Conservation (phyloP, 805 yeast species). For the Saccharomycopsis fodiens region DNA sequence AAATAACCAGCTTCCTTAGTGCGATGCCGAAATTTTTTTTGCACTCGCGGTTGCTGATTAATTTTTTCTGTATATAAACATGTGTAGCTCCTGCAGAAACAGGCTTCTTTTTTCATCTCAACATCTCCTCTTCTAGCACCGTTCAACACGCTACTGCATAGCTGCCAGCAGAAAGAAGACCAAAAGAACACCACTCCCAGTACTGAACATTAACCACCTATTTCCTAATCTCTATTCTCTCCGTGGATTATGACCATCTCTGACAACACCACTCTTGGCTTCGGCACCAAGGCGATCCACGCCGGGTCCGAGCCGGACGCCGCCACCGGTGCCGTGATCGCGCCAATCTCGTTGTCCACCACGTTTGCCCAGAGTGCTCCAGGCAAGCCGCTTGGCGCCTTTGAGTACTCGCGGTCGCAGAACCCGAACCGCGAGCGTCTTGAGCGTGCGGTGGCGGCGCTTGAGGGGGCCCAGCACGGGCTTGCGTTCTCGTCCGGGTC, state of each 20-base stretch:
- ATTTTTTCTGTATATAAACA: too few species aligned
- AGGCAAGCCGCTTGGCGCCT: conserved; percentile 66
- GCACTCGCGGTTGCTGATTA: too few species aligned
- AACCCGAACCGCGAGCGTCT: conserved; percentile 83
- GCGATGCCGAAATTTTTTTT: too few species aligned
- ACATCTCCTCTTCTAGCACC: not conserved
- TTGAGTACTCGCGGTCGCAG: conserved; percentile 78
- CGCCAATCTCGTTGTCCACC: conserved; percentile 75
- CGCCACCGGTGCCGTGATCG: conserved; percentile 78
- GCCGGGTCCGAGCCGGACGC: conserved; percentile 70
- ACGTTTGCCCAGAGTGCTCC: conserved; percentile 80
- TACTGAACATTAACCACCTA: not conserved
- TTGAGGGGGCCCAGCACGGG: conserved; percentile 70
- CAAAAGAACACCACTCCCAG: not conserved
- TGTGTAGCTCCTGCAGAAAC: not conserved
- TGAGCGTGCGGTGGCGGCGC: conserved; percentile 70
- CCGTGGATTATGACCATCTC: conserved; percentile 36
- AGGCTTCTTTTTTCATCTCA: not conserved
- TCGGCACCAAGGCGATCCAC: conserved; percentile 80
- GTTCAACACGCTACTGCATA: not conserved
- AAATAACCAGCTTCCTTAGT: too few species aligned
- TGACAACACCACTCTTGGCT: conserved; percentile 29
- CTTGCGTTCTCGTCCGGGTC: conserved; percentile 82
- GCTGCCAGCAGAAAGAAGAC: not conserved
- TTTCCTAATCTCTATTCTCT: too few species aligned